phyloP scores from a whole-genome alignment of 768 basidiomycete genomes.

The Austroboletus festivus region DNA sequence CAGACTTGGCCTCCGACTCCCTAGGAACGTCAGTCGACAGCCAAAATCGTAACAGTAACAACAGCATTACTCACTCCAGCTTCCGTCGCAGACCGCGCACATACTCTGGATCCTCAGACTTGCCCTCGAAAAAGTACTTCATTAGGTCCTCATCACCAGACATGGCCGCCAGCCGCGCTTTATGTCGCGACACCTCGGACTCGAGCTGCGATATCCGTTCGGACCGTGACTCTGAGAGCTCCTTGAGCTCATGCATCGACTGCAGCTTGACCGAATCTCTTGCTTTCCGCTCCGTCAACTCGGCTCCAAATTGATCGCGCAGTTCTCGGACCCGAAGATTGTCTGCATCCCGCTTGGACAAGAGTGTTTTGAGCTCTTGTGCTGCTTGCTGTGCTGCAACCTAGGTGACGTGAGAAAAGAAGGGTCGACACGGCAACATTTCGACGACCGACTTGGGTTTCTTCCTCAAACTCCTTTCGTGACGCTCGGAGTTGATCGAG shows the following conservation, averaged over 20 bases:
- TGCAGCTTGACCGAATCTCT: conserved; percentile 57
- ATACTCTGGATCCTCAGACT: conserved; percentile 49
- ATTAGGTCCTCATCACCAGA: conserved; percentile 70
- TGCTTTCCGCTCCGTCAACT: conserved; percentile 65
- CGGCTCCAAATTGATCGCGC: conserved; percentile 63
- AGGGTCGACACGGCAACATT: conserved; percentile 6
- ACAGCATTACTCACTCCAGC: conserved; percentile 52
- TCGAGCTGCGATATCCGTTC: conserved; percentile 70
- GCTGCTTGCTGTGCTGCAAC: conserved; percentile 44
- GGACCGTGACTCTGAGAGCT: conserved; percentile 61
- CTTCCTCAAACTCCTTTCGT: conserved; percentile 48
- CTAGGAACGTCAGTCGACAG: conserved; percentile 35
- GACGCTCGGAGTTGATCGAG: conserved; percentile 36
- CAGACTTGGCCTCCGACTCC: conserved; percentile 46
- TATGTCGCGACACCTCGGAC: conserved; percentile 71
- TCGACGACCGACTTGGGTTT: conserved; percentile 37
- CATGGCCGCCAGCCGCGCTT: conserved; percentile 72
- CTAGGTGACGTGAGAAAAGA: conserved; percentile 28
- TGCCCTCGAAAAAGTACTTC: conserved; percentile 60
- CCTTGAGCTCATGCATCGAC: conserved; percentile 62
- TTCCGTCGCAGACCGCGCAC: conserved; percentile 51
- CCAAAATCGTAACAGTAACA: neutral
- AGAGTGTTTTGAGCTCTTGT: conserved; percentile 61
- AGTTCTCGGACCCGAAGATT: conserved; percentile 66
- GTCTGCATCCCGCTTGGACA: conserved; percentile 65